These are phyloP conservation scores for Phytophthora tubulina DNA, from an alignment of 352 stramenopile species.

Conservation along the genomic window DNA sequence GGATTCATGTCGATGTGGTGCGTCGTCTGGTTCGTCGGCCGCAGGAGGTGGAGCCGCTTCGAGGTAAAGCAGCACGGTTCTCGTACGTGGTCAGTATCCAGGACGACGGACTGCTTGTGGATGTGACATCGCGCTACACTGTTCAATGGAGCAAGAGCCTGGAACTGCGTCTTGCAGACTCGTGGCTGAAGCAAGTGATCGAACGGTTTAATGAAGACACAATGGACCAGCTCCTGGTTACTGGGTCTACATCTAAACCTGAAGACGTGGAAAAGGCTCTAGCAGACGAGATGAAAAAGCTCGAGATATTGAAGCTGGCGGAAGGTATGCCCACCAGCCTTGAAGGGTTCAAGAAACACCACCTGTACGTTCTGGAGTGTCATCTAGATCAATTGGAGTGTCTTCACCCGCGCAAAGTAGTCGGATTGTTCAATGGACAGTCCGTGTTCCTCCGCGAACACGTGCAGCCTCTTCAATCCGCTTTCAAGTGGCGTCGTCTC, in stretches of 20 bases:
- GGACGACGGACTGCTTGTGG: constrained; percentile 54
- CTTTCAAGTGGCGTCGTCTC: constrained; percentile 76
- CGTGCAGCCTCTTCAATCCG: constrained; percentile 64
- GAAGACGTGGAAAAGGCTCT: constrained; percentile 33
- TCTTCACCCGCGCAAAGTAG: constrained; percentile 71
- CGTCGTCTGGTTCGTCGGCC: constrained; percentile 57
- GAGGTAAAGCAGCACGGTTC: constrained; percentile 59
- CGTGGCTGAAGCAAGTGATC: constrained; percentile 59
- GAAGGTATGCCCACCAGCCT: constrained; percentile 84
- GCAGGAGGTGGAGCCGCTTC: constrained; percentile 57
- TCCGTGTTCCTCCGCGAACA: constrained; percentile 74
- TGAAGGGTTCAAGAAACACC: constrained; percentile 82
- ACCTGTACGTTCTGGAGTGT: constrained; percentile 81
- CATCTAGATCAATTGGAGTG: constrained; percentile 73
- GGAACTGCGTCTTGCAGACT: constrained; percentile 58
- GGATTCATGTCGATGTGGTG: constrained; percentile 71
- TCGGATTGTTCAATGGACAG: constrained; percentile 83
- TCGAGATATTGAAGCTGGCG: constrained; percentile 47
- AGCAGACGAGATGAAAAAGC: constrained; percentile 43
- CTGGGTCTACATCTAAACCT: background rate
- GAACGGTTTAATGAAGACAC: constrained; percentile 51
- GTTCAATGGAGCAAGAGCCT: constrained; percentile 72
- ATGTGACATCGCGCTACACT: constrained; percentile 76
- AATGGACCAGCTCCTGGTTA: background rate
- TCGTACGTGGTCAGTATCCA: constrained; percentile 75